phyloP scores from a whole-genome alignment of 2,329 filamentous ascomycete species.

The Beauveria varroae region DNA sequence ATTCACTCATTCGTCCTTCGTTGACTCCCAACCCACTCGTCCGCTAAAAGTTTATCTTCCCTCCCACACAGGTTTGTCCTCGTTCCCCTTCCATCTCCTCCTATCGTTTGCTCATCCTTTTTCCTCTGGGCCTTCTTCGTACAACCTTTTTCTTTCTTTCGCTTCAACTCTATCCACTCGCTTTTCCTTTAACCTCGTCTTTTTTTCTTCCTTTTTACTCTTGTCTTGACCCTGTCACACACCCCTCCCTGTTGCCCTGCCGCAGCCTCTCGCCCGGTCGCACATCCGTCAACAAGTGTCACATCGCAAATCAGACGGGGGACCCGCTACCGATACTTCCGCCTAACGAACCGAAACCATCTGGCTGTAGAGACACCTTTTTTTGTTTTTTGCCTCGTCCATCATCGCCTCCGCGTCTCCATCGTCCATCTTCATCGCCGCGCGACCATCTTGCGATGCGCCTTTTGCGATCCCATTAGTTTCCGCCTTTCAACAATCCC shows the following conservation, averaged over 20 bases:
- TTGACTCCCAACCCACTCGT: not conserved
- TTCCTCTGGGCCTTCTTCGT: not conserved
- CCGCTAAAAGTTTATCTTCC: not conserved
- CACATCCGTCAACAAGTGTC: not conserved
- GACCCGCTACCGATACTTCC: conserved; percentile 7
- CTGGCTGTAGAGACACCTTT: not conserved
- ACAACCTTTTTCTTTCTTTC: not conserved
- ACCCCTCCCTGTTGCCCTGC: not conserved
- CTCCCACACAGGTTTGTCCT: not conserved
- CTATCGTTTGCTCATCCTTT: not conserved
- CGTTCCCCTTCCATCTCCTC: not conserved
- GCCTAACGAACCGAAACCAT: not conserved
- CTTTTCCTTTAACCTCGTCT: not conserved
- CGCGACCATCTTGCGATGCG: conserved; percentile 3
- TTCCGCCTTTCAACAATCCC: not conserved
- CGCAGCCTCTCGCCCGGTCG: not conserved
- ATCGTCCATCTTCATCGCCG: not conserved
- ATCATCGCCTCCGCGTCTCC: conserved; percentile 3
- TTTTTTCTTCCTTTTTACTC: not conserved
- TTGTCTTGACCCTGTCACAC: not conserved
- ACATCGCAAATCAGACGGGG: not conserved
- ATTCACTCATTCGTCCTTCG: too few relatives aligned
- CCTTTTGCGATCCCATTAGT: not conserved
- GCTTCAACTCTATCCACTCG: conserved; percentile 5
- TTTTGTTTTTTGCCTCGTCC: conserved; percentile 1